Evolutionary conservation across 352 stramenopile genomes (phyloP), one percentile per base, ranked within the genome.

Genomic region (Phytophthora niederhauseri): DNA sequence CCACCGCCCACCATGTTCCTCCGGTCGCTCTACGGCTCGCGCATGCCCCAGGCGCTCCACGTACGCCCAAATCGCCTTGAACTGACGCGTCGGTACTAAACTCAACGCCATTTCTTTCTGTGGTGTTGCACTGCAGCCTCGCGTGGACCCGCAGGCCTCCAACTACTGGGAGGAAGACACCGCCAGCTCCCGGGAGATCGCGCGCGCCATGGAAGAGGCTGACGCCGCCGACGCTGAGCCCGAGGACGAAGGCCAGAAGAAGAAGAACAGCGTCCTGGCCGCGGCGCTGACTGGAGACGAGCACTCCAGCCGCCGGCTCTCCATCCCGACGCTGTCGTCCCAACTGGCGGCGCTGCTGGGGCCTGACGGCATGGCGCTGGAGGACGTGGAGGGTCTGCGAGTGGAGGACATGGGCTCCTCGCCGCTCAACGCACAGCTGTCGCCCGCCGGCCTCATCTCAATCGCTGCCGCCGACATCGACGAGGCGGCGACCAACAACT

Each of bases 101-200:
- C 36, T 48, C 11, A 20, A 48, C 17, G 41, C 17, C 8, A 48
- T 20, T 48, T 48, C 14, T 48, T n/a, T 11, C 41, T 19, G 12
- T 43, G 36, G 28, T 2, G 28, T 7, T 52, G 24, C 45, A 20
- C 31, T 66, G 6, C 48, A 95, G 87, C 87, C 87, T 14, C 87
- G 84, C 24, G 64, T 84, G 2, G 81, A 95, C 64, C 80, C 84
- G 2, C 72, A 93, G 53, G 72, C 79, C 22, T 91, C 85, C 6
- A 90, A 71, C 36, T 93, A 95, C 72, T 95, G 87, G 87, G 75
- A 84, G 26, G 85, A 93, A 52, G 87, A 95, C 68, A 95, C 87
- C 12, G 69, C 81, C 31, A 91, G 77, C 38, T 78, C 87, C 9
- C 77, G 68, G 8, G 87, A 89, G 60, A 84, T 95, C 17, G 84